These are phyloP conservation scores for Rubroshorea leprosula DNA, from an alignment of 345 rosid species.

Conservation along the genomic window DNA sequence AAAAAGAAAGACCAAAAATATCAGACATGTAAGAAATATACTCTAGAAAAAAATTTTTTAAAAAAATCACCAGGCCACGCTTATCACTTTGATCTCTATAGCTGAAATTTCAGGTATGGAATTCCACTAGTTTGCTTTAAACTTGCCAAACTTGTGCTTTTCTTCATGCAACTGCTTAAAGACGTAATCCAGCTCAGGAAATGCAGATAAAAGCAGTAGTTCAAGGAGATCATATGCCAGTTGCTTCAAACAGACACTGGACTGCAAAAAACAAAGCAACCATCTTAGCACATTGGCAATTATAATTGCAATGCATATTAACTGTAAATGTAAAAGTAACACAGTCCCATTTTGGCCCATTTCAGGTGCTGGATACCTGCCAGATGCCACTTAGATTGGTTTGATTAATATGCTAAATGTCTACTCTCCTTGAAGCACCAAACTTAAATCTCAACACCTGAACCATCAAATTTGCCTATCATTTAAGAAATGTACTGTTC, in stretches of 20 bases:
- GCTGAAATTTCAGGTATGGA: not conserved
- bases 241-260: slow-evolving; percentile 73
- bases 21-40: slow-evolving; percentile 10
- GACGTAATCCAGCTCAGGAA: slow-evolving; percentile 63
- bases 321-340: too few relatives aligned
- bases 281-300: slow-evolving; percentile 1
- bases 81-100: not conserved
- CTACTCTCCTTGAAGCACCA: too few relatives aligned
- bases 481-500: too few relatives aligned
- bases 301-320: not conserved
- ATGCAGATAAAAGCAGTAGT: slow-evolving; percentile 62
- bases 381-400: too few relatives aligned
- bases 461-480: too few relatives aligned
- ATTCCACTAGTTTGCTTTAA: slow-evolving; percentile 26
- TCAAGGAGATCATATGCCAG: slow-evolving; percentile 73
- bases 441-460: too few relatives aligned
- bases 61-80: not conserved
- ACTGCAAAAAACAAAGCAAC: slow-evolving; percentile 34
- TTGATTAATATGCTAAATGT: too few relatives aligned
- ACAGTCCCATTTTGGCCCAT: too few relatives aligned
- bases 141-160: slow-evolving; percentile 71
- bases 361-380: too few relatives aligned
- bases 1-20: not conserved
- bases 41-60: slow-evolving; percentile 8
- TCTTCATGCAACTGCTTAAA: slow-evolving; percentile 67